Evolutionary conservation across 140 eudicot genomes (phyloP), one percentile per base, ranked within the genome.

Genomic region (Stevia rebaudiana): DNA sequence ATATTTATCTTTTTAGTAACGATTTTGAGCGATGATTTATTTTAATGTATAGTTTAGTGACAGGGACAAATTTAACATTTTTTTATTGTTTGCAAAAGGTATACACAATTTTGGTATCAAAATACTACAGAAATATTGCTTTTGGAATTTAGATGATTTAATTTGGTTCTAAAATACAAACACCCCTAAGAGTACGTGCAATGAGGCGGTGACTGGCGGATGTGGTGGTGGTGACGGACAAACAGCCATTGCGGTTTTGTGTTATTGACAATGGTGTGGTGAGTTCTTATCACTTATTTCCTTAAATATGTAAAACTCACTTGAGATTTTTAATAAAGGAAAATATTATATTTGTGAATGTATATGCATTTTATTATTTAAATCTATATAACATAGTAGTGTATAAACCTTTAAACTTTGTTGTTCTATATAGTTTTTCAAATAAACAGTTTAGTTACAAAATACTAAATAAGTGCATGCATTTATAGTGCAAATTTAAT

Each of bases 41-140:
- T 16, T 40, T 35, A 47, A n/a, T 67, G 79, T 67, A 75, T 75
- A 75, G 70, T 75, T 68, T 43, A 75, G 60, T 16, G 65, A 30
- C 49, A 67, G 70, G 70, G 21, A 49, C 60, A 56, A 22, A 8
- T 57, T 66, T 31, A 49, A 16, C 30, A 3, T 47, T 17, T 49
- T 63, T 21, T 23, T 31, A 65, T 75, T 61, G 44, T 68, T 50
- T 75, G n/a, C 64, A 52, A 13, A 39, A 43, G 24, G 57, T 60
- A 62, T 73, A 61, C 74, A 67, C 65, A 52, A 30, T 21, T 16
- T 74, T 67, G 65, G 43, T 67, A 36, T 60, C 65, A 0, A 59
- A 67, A 58, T 67, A 67, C 61, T 30, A 43, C 40, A 53, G 58
- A 46, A 58, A 12, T 16, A 19, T 19, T 49, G 58, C 24, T 47